Evolutionary conservation across 345 rosid species (phyloP).

Genomic region (Citrus trifoliata): DNA sequence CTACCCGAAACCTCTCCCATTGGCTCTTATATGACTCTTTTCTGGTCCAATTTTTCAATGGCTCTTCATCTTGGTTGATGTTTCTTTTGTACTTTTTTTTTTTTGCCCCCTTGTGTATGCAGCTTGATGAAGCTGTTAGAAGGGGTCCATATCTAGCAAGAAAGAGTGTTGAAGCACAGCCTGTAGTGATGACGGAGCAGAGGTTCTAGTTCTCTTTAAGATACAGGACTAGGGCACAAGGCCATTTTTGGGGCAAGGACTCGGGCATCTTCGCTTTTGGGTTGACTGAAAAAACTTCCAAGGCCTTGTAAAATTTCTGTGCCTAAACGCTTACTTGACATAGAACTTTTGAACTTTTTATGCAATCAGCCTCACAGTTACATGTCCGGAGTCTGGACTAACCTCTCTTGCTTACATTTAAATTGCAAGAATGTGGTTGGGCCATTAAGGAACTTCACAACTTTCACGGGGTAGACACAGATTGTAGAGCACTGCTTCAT

Average conservation of each 20-base stretch:
- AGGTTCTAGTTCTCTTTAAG: slow-evolving; percentile 41
- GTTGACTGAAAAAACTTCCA: not conserved
- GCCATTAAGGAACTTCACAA: not conserved
- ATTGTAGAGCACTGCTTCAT: not conserved
- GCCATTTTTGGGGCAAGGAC: not conserved
- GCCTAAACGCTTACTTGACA: no score
- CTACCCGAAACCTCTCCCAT: not conserved
- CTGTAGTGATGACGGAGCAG: slow-evolving; percentile 74
- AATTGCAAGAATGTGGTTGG: not conserved
- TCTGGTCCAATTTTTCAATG: not conserved
- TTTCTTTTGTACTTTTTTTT: no score
- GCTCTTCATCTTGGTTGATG: no score
- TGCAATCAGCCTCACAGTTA: not conserved
- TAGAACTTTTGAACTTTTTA: not conserved
- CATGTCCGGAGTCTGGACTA: not conserved
- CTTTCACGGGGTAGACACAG: not conserved
- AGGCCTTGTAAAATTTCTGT: not conserved
- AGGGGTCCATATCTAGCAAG: slow-evolving; percentile 70
- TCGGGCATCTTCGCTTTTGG: not conserved
- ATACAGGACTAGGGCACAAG: not conserved
- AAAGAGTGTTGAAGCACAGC: slow-evolving; percentile 53
- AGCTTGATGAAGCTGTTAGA: slow-evolving; percentile 84
- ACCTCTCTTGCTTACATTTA: not conserved
- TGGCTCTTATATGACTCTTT: not conserved
- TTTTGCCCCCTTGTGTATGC: slow-evolving; percentile 11